Percentiles rank a stretch among this genome's conserved stretches.
Conservation (phyloP, 129 eudicot species). For the Tanacetum coccineum region DNA sequence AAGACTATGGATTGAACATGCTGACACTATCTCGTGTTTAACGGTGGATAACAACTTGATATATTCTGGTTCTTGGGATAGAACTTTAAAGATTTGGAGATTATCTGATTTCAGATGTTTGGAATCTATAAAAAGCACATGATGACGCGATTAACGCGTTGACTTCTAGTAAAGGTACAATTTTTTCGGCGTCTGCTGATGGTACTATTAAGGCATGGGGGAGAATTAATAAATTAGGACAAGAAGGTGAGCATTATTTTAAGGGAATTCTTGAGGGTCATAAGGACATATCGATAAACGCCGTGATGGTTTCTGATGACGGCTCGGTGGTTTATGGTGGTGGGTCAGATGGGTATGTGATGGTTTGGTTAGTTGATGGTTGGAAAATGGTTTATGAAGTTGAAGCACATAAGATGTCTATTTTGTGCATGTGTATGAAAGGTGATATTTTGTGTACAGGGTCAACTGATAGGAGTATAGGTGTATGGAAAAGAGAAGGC, state of each 20-base stretch:
- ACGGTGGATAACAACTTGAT: conserved; percentile 54
- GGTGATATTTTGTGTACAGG: conserved; percentile 77
- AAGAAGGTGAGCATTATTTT: conserved; percentile 33
- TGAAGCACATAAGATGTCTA: conserved; percentile 69
- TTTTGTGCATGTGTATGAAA: conserved; percentile 64
- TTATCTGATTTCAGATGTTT: conserved; percentile 66
- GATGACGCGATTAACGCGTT: conserved; percentile 81
- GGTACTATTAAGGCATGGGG: conserved; percentile 86
- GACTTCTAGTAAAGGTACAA: conserved; percentile 29
- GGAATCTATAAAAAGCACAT: conserved; percentile 84
- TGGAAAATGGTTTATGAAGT: conserved; percentile 56
- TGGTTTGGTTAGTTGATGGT: conserved; percentile 61
- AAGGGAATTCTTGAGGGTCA: conserved; percentile 62
- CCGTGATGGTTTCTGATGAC: conserved; percentile 50
- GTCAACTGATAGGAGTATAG: conserved; percentile 70
- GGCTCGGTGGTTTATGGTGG: conserved; percentile 65
- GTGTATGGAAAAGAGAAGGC: conserved; percentile 66
- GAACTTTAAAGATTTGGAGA: conserved; percentile 78
- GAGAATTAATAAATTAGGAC: conserved; percentile 10
- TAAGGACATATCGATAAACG: conserved; percentile 65
- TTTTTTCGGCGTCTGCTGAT: conserved; percentile 73
- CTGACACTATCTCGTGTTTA: conserved; percentile 72
- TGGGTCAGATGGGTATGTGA: conserved; percentile 69
- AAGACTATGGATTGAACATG: conserved; percentile 73
- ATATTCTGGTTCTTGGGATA: conserved; percentile 93